Conservation (phyloP, 768 basidiomycete genomes). For the Leccinum boreale region DNA sequence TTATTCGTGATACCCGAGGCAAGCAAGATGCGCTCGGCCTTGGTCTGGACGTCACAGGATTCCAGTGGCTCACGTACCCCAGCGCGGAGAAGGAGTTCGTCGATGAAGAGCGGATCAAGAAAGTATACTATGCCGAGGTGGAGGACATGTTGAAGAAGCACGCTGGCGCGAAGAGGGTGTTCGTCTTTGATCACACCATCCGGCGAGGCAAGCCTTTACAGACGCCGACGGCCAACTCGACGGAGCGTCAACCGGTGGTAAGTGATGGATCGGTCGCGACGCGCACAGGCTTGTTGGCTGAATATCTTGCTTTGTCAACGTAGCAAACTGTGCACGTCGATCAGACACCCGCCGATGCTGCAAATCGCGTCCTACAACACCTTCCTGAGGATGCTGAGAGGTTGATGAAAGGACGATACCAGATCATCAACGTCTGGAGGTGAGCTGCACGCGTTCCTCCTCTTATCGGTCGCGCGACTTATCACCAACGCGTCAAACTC, state of each 20-base stretch:
- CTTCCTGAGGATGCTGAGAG: constrained; percentile 38
- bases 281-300: not conserved
- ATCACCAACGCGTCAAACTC: not conserved
- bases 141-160: constrained; percentile 37
- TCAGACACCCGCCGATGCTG: constrained; percentile 35
- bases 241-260: constrained; percentile 29
- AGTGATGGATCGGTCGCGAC: not conserved
- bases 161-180: constrained; percentile 33
- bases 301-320: not conserved
- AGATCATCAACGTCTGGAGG: constrained; percentile 45
- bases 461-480: not conserved
- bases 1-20: constrained; percentile 30
- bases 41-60: constrained; percentile 37
- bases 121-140: constrained; percentile 38
- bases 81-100: constrained; percentile 35
- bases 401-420: constrained; percentile 36
- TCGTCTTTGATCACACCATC: constrained; percentile 43
- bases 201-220: constrained; percentile 12
- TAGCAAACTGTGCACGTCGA: constrained; percentile 42
- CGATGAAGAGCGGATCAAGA: constrained; percentile 34
- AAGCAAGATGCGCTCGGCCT: constrained; percentile 25
- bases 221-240: not conserved
- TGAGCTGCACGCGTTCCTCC: not conserved
- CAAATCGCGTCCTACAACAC: constrained; percentile 34
- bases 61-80: constrained; percentile 33